Percentiles rank a stretch among this genome's conserved stretches.
phyloP scores from a whole-genome alignment of 495 filamentous ascomycete genomes.

The Daldinia concentrica region DNA sequence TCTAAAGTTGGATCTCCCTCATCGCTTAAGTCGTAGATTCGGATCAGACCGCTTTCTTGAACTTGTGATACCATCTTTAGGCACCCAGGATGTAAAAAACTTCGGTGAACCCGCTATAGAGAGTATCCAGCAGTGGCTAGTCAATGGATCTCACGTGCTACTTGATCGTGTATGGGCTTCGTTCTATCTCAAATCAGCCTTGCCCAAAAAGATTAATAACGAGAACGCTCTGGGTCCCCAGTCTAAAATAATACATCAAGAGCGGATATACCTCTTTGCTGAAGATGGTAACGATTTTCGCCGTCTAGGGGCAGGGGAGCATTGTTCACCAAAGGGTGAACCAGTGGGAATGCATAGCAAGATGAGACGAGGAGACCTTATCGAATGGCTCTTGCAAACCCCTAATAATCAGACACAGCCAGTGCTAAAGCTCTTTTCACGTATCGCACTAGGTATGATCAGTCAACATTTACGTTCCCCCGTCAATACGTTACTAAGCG shows the following conservation, averaged over 20 bases:
- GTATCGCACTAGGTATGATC: constrained; percentile 53
- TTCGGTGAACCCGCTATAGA: constrained; percentile 42
- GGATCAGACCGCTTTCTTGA: constrained; percentile 59
- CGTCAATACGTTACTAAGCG: constrained; percentile 8
- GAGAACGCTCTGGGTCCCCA: constrained; percentile 50
- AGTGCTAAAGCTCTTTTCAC: constrained; percentile 50
- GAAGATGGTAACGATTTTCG: constrained; percentile 52
- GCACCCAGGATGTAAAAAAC: constrained; percentile 36
- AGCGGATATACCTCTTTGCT: constrained; percentile 57
- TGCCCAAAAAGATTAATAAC: constrained; percentile 49
- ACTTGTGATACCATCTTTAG: constrained; percentile 50
- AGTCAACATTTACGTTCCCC: background rate
- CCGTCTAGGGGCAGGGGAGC: constrained; percentile 18
- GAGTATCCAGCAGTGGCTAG: constrained; percentile 54
- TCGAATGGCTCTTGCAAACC: constrained; percentile 57
- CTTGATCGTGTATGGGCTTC: constrained; percentile 57
- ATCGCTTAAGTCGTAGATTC: constrained; percentile 57
- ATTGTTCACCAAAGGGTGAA: constrained; percentile 42
- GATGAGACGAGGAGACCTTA: constrained; percentile 45
- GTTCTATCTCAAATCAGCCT: constrained; percentile 54
- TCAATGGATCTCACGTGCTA: constrained; percentile 47
- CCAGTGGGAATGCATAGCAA: constrained; percentile 43
- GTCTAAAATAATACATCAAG: constrained; percentile 48
- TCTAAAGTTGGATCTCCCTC: constrained; percentile 51
- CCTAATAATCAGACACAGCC: constrained; percentile 51